Percentiles rank a stretch among this genome's conserved stretches.
phyloP scores from a whole-genome alignment of 106 monocot genomes.

The Cymbidium sinense region DNA sequence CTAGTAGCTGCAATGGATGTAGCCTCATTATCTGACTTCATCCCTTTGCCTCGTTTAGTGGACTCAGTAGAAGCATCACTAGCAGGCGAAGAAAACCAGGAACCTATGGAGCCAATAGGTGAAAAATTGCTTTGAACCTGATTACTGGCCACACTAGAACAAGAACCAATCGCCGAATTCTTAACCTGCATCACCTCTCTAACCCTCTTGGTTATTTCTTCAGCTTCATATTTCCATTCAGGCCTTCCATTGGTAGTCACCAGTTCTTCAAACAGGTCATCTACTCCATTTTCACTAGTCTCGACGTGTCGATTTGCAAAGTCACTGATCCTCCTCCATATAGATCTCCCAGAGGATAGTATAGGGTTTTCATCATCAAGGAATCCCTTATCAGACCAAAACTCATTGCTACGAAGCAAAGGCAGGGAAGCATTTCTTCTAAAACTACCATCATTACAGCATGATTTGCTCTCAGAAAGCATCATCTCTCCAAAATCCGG shows the following conservation, averaged over 20 bases:
- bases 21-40: constrained; percentile 10
- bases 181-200: constrained; percentile 7
- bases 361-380: constrained; percentile 8
- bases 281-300: background rate
- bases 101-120: background rate
- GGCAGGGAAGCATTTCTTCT: constrained; percentile 51
- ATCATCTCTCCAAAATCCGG: constrained; percentile 11
- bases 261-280: background rate
- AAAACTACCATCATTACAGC: constrained; percentile 7
- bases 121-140: background rate
- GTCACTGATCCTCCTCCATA: constrained; percentile 6
- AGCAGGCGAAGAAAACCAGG: constrained; percentile 13
- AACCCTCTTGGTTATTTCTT: constrained; percentile 5
- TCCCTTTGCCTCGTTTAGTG: background rate
- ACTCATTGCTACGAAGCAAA: constrained; percentile 16
- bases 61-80: background rate
- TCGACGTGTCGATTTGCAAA: background rate
- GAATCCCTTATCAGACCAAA: constrained; percentile 28
- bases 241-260: background rate
- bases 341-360: background rate
- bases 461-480: constrained; percentile 2
- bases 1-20: constrained; percentile 13
- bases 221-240: constrained; percentile 7
- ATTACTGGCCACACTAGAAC: background rate
- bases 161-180: background rate